These are phyloP conservation scores for Peronospora tabacina DNA, from an alignment of 352 stramenopile genomes.

Conservation along the genomic window DNA sequence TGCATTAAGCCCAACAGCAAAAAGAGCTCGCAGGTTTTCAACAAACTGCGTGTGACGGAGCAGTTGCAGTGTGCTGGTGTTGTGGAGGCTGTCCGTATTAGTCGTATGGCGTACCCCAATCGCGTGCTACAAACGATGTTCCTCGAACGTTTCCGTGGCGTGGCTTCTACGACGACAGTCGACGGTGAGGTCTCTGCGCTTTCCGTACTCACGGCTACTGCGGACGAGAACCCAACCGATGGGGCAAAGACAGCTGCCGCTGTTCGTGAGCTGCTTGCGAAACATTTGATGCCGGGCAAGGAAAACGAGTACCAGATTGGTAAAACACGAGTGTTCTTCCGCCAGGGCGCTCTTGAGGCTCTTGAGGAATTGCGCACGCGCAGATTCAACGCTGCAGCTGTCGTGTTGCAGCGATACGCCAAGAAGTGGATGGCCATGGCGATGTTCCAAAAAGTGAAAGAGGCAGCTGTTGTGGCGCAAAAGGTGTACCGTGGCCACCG, in stretches of 20 bases:
- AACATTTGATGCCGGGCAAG: conserved; percentile 54
- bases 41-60: conserved; percentile 89
- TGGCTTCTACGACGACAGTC: conserved; percentile 30
- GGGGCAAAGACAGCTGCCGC: conserved; percentile 32
- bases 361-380: conserved; percentile 83
- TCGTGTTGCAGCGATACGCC: conserved; percentile 73
- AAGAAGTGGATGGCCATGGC: conserved; percentile 76
- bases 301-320: conserved; percentile 71
- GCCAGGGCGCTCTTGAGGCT: conserved; percentile 85
- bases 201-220: conserved; percentile 29
- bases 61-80: conserved; percentile 97
- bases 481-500: conserved; percentile 45
- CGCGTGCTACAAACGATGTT: conserved; percentile 88
- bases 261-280: conserved; percentile 45
- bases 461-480: conserved; percentile 51
- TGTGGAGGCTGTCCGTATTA: conserved; percentile 97
- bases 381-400: conserved; percentile 69
- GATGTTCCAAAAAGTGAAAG: conserved; percentile 49
- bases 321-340: conserved; percentile 93
- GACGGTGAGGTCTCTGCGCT: conserved; percentile 24
- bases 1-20: conserved; percentile 98
- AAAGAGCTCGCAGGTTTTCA: conserved; percentile 86
- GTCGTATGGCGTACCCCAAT: conserved; percentile 96
- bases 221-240: conserved; percentile 31
- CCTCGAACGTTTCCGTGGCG: conserved; percentile 73